phyloP scores from a whole-genome alignment of 2,329 filamentous ascomycete genomes.

The Drechslerella stenobrocha region DNA sequence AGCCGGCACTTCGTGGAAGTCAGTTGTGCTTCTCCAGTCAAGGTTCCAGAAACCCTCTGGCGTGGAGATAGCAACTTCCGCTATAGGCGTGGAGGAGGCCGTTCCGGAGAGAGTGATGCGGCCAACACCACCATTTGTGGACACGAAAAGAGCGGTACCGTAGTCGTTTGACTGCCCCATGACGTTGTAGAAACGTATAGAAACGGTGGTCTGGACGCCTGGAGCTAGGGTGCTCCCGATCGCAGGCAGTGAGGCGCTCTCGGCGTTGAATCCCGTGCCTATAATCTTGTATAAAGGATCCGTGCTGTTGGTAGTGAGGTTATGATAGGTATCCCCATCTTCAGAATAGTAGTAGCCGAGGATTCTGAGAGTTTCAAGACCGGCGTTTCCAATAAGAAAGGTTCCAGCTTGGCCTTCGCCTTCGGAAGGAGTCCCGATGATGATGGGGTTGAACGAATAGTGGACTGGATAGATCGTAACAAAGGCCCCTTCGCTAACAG shows the following conservation, averaged over 20 bases:
- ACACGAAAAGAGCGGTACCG: slow-evolving; percentile 55
- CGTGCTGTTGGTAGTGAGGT: slow-evolving; percentile 54
- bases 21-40: slow-evolving; percentile 49
- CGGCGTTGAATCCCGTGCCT: slow-evolving; percentile 54
- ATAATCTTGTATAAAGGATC: slow-evolving; percentile 52
- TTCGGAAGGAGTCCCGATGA: slow-evolving; percentile 54
- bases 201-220: slow-evolving; percentile 54
- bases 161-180: slow-evolving; percentile 54
- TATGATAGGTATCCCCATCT: slow-evolving; percentile 53
- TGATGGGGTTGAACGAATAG: slow-evolving; percentile 57
- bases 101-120: slow-evolving; percentile 54
- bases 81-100: slow-evolving; percentile 55
- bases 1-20: slow-evolving; percentile 25
- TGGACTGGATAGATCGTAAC: slow-evolving; percentile 56
- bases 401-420: slow-evolving; percentile 54
- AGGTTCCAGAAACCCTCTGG: slow-evolving; percentile 55
- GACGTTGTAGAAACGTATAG: slow-evolving; percentile 55
- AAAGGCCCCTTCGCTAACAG: slow-evolving; percentile 56
- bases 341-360: slow-evolving; percentile 55
- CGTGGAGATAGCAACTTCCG: slow-evolving; percentile 55
- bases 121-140: slow-evolving; percentile 55
- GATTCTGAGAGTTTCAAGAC: slow-evolving; percentile 55
- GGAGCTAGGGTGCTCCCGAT: slow-evolving; percentile 54
- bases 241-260: slow-evolving; percentile 53
- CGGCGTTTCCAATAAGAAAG: slow-evolving; percentile 56